Percentiles rank a stretch among this genome's conserved stretches.
These are phyloP conservation scores for Gossypium schwendimanii DNA, from an alignment of 441 rosid genomes.

Conservation along the genomic window DNA sequence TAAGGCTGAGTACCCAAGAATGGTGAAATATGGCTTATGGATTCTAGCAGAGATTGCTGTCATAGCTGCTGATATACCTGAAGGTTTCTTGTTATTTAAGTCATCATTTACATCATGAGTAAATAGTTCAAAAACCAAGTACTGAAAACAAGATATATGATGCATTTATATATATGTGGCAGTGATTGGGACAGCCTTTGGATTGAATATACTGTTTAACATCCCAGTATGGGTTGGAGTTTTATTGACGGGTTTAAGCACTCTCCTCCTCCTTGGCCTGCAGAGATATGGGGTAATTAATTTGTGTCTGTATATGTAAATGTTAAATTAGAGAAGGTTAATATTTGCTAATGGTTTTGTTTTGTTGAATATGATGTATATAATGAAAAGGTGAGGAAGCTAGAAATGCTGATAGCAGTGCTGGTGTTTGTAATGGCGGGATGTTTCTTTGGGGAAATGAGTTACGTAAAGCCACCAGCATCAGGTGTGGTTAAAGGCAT, in stretches of 20 bases:
- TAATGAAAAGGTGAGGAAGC: constrained; percentile 45
- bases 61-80: constrained; percentile 65
- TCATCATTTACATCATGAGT: background rate
- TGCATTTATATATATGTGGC: background rate
- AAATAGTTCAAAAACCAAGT: background rate
- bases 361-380: too few relatives aligned
- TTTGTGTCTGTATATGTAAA: background rate
- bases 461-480: constrained; percentile 51
- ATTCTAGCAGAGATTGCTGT: constrained; percentile 54
- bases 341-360: too few relatives aligned
- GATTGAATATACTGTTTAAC: constrained; percentile 43
- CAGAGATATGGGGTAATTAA: constrained; percentile 59
- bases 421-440: constrained; percentile 59
- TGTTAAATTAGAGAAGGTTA: too few relatives aligned
- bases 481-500: constrained; percentile 46
- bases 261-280: constrained; percentile 56
- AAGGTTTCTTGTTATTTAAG: constrained; percentile 27
- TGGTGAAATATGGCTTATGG: constrained; percentile 50
- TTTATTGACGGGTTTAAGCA: constrained; percentile 50
- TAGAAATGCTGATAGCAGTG: constrained; percentile 48
- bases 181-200: constrained; percentile 74
- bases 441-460: constrained; percentile 66
- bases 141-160: background rate
- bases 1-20: constrained; percentile 47
- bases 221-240: constrained; percentile 60